A percentile compares a stretch with the other conserved stretches of the same genome.
Conservation (phyloP, 2,329 filamentous ascomycete genomes). For the Esteya vermicola region DNA sequence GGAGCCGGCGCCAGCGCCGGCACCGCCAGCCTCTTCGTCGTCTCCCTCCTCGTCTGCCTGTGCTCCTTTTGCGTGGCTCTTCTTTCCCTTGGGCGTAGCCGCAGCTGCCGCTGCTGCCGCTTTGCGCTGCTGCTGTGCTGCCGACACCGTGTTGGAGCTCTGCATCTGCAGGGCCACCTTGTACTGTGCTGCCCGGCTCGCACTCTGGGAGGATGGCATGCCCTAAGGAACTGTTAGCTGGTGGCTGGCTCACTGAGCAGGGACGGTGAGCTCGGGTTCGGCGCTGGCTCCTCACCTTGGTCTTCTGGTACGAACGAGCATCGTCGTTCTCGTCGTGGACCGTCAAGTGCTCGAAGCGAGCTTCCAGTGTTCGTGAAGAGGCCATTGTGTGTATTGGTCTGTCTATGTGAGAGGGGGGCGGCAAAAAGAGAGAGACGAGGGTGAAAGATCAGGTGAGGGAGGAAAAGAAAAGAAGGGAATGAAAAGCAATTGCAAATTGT, state of each 20-base stretch:
- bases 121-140: conserved; percentile 24
- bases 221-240: not conserved
- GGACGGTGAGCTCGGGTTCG: conserved; percentile 24
- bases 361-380: conserved; percentile 61
- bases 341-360: conserved; percentile 78
- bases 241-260: no score
- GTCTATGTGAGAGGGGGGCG: not conserved
- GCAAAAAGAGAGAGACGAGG: conserved; percentile 1
- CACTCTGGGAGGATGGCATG: conserved; percentile 26
- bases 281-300: conserved; percentile 48
- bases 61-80: not conserved
- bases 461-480: not conserved
- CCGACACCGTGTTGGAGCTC: conserved; percentile 51
- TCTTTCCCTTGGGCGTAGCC: conserved; percentile 13
- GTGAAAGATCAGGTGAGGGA: not conserved
- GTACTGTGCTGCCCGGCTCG: conserved; percentile 64
- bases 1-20: no score
- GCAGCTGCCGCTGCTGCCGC: conserved; percentile 9
- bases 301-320: conserved; percentile 48
- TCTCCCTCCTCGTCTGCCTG: not conserved
- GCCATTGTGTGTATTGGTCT: conserved; percentile 47
- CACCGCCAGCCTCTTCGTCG: not conserved
- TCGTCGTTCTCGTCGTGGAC: conserved; percentile 80
- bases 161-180: conserved; percentile 75
- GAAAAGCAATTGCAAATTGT: not conserved